phyloP scores from a whole-genome alignment of 2,329 filamentous ascomycete genomes.

The Xylaria sp. region DNA sequence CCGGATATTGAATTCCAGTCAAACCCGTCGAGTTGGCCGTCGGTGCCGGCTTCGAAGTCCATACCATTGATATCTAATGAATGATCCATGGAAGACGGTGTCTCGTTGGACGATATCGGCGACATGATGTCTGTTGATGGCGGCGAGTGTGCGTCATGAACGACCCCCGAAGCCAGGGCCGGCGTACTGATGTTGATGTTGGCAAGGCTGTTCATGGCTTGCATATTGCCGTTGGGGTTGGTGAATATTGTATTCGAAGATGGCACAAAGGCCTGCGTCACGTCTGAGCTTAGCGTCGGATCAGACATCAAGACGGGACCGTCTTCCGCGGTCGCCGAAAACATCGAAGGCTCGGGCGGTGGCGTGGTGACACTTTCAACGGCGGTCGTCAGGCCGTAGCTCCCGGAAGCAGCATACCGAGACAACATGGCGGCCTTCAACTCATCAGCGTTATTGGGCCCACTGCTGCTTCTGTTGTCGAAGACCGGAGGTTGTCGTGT shows the following conservation, averaged over 20 bases:
- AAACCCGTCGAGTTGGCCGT: conserved; percentile 57
- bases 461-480: conserved; percentile 65
- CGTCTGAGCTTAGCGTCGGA: conserved; percentile 25
- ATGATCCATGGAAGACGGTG: conserved; percentile 35
- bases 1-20: conserved; percentile 64
- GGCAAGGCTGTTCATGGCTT: conserved; percentile 9
- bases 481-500: conserved; percentile 15
- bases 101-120: conserved; percentile 35
- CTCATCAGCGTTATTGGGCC: conserved; percentile 59
- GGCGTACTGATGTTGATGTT: conserved; percentile 17
- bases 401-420: conserved; percentile 36
- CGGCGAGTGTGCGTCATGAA: conserved; percentile 39
- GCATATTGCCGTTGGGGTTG: conserved; percentile 14
- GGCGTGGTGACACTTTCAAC: conserved; percentile 56
- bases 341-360: conserved; percentile 61
- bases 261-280: conserved; percentile 23
- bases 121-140: conserved; percentile 43
- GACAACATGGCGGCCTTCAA: conserved; percentile 39
- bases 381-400: conserved; percentile 30
- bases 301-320: conserved; percentile 18
- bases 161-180: background rate
- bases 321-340: conserved; percentile 36
- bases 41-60: conserved; percentile 52
- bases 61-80: conserved; percentile 59
- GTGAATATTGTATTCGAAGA: conserved; percentile 16